These are phyloP conservation scores for Phytophthora ramorum DNA, from an alignment of 352 stramenopile genomes.

Conservation along the genomic window DNA sequence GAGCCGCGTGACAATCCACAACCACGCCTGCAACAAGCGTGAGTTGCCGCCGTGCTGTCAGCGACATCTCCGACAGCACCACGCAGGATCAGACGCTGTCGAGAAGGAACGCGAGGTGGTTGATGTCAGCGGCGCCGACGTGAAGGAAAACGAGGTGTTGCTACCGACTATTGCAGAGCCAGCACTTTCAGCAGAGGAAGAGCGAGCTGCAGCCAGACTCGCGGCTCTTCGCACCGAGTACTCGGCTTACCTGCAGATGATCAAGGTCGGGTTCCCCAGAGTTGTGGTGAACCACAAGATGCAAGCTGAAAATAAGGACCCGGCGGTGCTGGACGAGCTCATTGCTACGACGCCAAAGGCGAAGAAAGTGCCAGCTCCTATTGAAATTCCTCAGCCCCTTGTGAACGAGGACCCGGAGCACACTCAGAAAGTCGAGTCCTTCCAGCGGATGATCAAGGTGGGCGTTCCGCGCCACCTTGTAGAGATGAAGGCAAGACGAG, in stretches of 20 bases:
- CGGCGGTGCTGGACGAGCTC: slow-evolving; percentile 59
- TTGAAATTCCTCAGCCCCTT: slow-evolving; percentile 39
- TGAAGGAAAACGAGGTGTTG: slow-evolving; percentile 24
- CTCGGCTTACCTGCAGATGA: slow-evolving; percentile 76
- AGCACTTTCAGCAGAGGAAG: slow-evolving; percentile 9
- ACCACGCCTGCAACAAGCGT: slow-evolving; percentile 28
- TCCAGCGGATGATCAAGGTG: slow-evolving; percentile 78
- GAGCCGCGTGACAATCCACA: slow-evolving; percentile 41
- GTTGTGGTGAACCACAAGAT: slow-evolving; percentile 82
- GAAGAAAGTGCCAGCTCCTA: slow-evolving; percentile 41
- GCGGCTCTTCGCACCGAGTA: slow-evolving; percentile 34
- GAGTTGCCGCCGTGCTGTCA: slow-evolving; percentile 26
- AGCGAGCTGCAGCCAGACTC: slow-evolving; percentile 19
- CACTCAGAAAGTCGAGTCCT: slow-evolving; percentile 56
- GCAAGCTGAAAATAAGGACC: slow-evolving; percentile 63
- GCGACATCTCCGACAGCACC: slow-evolving; percentile 21
- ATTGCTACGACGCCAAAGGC: slow-evolving; percentile 36
- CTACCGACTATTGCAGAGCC: slow-evolving; percentile 2
- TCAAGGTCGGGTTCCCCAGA: slow-evolving; percentile 74
- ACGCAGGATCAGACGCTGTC: slow-evolving; percentile 4
- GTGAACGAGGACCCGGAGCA: slow-evolving; percentile 47
- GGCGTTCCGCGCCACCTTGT: slow-evolving; percentile 65
- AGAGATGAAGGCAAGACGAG: slow-evolving; percentile 66
- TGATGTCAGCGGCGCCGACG: not conserved
- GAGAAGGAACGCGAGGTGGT: slow-evolving; percentile 8